Evolutionary conservation across 371 early-diverging fungal genomes (phyloP), one percentile per base, ranked within the genome.

Genomic region (Mucor irregularis): DNA sequence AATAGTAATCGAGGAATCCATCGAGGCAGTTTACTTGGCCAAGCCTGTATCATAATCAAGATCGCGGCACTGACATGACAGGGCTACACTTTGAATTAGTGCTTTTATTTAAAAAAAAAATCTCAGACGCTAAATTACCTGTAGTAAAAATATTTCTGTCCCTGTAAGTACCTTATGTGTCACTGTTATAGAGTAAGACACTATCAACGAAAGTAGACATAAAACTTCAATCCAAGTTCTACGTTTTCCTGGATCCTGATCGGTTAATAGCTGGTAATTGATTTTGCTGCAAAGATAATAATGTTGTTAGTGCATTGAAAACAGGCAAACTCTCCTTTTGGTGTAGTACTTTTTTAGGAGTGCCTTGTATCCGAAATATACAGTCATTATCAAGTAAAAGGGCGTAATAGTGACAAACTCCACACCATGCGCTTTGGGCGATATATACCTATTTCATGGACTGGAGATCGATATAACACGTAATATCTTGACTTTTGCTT

Each of bases 21-120:
- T 9, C 60, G 74, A 33, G 62, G 59, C 42, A 58, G 47, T 7
- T 69, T 58, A 65, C 69, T 66, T 30, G 83, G 83, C 64, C 76
- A 80, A 26, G 68, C 55, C 67, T 81, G 66, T 51, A 82, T 71
- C 16, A 69, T 16, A 53, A 78, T 76, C 53, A 85, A 56, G 25
- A 82, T 33, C 25, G 73, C 56, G 10, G 78, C 80, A 39, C 77
- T 80, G 43, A 78, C 70, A 60, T 85, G 85, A 56, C 85, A 85
- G 21, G 85, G 82, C 66, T 84, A 74, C 11, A 62, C 31, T 44
- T 67, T 43, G 13, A 0, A 5, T 9, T n/a, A n/a, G n/a, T n/a
- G n/a, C n/a, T n/a, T n/a, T 44, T 25, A 31, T 40, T 26, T 19
- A 47, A 19, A 29, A 39, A 21, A 14, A 21, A 17, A 46, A 4